These are phyloP conservation scores for Penicillium sp. DNA, from an alignment of 2,329 filamentous ascomycete species.

Conservation along the genomic window DNA sequence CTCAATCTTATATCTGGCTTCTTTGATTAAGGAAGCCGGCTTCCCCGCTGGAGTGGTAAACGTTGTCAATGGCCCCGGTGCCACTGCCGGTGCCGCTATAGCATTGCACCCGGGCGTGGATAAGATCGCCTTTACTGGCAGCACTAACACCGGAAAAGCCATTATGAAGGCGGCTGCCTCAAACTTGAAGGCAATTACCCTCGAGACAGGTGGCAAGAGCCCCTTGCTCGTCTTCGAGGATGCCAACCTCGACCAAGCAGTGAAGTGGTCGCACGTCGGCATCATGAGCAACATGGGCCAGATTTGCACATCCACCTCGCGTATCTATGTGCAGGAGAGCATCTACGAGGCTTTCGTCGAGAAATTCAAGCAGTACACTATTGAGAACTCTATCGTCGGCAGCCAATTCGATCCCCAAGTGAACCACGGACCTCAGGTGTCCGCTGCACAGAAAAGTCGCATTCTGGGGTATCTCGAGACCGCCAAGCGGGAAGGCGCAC, in stretches of 20 bases:
- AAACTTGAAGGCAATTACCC: slow-evolving; percentile 42
- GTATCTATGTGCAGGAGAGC: slow-evolving; percentile 59
- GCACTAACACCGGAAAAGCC: slow-evolving; percentile 9
- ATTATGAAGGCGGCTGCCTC: slow-evolving; percentile 4
- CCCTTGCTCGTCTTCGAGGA: slow-evolving; percentile 45
- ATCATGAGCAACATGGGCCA: slow-evolving; percentile 63
- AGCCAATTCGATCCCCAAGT: not conserved
- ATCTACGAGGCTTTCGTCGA: slow-evolving; percentile 29
- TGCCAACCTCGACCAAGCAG: slow-evolving; percentile 44
- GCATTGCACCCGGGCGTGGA: slow-evolving; percentile 2
- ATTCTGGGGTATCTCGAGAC: slow-evolving; percentile 9
- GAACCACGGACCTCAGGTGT: slow-evolving; percentile 12
- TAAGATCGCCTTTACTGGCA: slow-evolving; percentile 9
- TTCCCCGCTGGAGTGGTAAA: slow-evolving; percentile 24
- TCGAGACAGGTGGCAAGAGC: slow-evolving; percentile 51
- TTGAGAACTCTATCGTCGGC: slow-evolving; percentile 1
- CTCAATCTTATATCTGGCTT: slow-evolving; percentile 4
- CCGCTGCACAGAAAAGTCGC: slow-evolving; percentile 4
- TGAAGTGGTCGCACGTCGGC: slow-evolving; percentile 42
- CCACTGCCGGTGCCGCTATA: slow-evolving; percentile 14
- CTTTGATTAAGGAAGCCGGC: slow-evolving; percentile 20
- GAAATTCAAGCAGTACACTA: slow-evolving; percentile 25
- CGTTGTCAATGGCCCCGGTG: slow-evolving; percentile 20
- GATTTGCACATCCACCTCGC: slow-evolving; percentile 64
- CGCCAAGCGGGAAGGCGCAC: slow-evolving; percentile 34